Conservation (phyloP, 148 eudicot species). For the Beta vulgaris region DNA sequence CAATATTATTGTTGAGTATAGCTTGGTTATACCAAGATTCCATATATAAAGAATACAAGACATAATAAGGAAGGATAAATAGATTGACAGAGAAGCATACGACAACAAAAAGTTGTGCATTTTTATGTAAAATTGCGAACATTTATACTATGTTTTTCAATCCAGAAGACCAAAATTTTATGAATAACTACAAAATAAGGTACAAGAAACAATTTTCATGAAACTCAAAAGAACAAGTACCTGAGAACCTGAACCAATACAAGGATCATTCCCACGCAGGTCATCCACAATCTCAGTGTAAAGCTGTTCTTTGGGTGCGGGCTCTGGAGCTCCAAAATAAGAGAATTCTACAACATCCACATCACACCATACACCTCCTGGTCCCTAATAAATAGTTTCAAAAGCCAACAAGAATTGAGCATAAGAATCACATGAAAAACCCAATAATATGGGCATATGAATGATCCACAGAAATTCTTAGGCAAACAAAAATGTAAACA, state of each 20-base stretch:
- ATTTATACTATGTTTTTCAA: not conserved
- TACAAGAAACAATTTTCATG: not conserved
- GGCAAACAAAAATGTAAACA: not conserved
- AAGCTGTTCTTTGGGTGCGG: slow-evolving; percentile 88
- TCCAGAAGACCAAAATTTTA: not conserved
- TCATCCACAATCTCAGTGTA: slow-evolving; percentile 97
- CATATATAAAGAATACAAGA: too few relatives aligned
- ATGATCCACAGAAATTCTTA: not conserved
- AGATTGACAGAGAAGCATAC: not conserved
- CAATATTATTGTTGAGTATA: too few relatives aligned
- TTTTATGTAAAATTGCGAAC: not conserved
- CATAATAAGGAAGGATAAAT: not conserved
- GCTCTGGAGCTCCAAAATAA: slow-evolving; percentile 97
- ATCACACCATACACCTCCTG: slow-evolving; percentile 98
- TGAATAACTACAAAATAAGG: not conserved
- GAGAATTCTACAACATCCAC: slow-evolving; percentile 97
- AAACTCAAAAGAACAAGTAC: slow-evolving; percentile 32
- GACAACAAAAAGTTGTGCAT: not conserved
- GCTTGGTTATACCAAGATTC: too few relatives aligned
- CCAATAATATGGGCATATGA: not conserved
- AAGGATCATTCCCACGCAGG: slow-evolving; percentile 89
- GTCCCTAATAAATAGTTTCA: slow-evolving; percentile 56
- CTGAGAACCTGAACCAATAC: slow-evolving; percentile 98
- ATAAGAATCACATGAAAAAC: not conserved
- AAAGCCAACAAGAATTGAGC: slow-evolving; percentile 16